Evolutionary conservation across 139 green algal species (phyloP), one percentile per base, ranked within the genome.

Genomic region (Axilococcus clingmanii): DNA sequence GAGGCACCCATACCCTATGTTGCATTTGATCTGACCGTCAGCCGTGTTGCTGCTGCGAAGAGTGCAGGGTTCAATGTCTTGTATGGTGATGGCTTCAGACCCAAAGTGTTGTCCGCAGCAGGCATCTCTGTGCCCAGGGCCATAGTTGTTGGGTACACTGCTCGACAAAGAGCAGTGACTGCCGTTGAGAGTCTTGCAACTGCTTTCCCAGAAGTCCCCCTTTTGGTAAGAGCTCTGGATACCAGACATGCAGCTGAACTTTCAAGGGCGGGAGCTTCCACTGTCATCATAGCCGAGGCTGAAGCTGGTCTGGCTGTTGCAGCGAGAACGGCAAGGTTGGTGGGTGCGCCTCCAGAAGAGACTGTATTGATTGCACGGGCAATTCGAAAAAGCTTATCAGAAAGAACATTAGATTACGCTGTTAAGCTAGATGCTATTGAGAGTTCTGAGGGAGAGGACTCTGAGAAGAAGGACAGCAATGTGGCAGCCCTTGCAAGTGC

Each of bases 181-280:
- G 71, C 81, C 1, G 82, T 94, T n/a, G 55, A 72, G 38, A 50
- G 47, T 4, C 49, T 93, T 40, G 59, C 69, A 2, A 35, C 63
- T 1, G 49, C 56, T 3, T 95, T 70, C 53, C 75, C 71, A 1
- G 58, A 66, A 4, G 80, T 95, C 43, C 80, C 80, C 25, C 83
- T 96, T 33, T 94, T 80, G 23, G 85, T 71, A 4, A 52, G 74
- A 8, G 87, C 85, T 17, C 44, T 79, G 2, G 81, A 95, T 65
- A 52, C 87, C 25, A 48, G 57, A 42, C 83, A 94, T 43, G 71
- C 87, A 12, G 65, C 76, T 3, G 75, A 88, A 61, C 74, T 95
- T 45, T 65, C 78, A 57, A 57, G 63, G n/a, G 87, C 86, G n/a
- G 86, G 86, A 27, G 86, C 79, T 24, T 51, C 60, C 27, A 36